Evolutionary conservation across 2,329 filamentous ascomycete genomes (phyloP).

Genomic region (Trichoderma citrinoviride): DNA sequence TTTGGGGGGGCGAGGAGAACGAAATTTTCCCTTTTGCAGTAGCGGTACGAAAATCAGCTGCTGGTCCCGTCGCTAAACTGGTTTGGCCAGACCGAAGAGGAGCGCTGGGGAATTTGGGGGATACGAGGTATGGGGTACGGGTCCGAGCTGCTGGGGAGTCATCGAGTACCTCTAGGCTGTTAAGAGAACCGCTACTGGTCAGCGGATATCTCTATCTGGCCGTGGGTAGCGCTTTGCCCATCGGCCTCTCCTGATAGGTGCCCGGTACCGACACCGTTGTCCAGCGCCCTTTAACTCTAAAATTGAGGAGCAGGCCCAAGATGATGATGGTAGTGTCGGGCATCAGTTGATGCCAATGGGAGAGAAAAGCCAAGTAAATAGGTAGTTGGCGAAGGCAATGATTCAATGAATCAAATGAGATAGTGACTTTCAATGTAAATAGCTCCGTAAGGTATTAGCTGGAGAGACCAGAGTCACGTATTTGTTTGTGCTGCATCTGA

Average conservation of each 20-base stretch:
- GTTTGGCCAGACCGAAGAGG: slow-evolving; percentile 5
- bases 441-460: no score
- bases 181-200: background rate
- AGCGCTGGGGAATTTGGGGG: background rate
- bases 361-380: background rate
- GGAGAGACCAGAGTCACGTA: background rate
- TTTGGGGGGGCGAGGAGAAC: background rate
- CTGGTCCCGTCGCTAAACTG: slow-evolving; percentile 13
- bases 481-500: background rate
- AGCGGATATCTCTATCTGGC: background rate
- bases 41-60: background rate
- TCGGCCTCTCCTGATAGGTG: background rate
- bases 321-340: background rate
- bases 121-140: background rate
- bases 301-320: background rate
- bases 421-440: no score
- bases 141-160: background rate
- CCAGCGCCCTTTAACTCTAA: background rate
- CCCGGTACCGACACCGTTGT: background rate
- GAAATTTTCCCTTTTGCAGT: slow-evolving; percentile 9
- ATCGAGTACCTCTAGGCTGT: background rate
- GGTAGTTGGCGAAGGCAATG: no score
- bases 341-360: background rate
- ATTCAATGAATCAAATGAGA: no score
- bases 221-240: background rate